phyloP scores from a whole-genome alignment of 345 rosid genomes.

The Lenwebbia sp. region DNA sequence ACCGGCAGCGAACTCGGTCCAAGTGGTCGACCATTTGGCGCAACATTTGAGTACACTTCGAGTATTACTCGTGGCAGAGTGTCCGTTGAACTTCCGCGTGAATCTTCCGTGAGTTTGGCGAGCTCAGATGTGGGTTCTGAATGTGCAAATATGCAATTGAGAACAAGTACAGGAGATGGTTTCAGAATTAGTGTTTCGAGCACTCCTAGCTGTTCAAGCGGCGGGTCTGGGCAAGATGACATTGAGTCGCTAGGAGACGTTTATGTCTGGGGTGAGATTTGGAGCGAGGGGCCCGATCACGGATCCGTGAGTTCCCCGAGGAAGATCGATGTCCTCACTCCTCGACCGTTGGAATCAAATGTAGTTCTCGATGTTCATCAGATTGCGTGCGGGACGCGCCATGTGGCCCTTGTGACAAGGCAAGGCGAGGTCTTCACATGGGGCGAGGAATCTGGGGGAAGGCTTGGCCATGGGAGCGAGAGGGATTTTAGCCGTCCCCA shows the following conservation, averaged over 20 bases:
- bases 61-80: slow-evolving; percentile 39
- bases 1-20: slow-evolving; percentile 34
- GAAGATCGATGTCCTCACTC: slow-evolving; percentile 53
- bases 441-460: slow-evolving; percentile 98
- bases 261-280: slow-evolving; percentile 92
- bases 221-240: slow-evolving; percentile 97
- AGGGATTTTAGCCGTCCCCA: slow-evolving; percentile 55
- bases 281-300: slow-evolving; percentile 55
- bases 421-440: slow-evolving; percentile 97
- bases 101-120: slow-evolving; percentile 22
- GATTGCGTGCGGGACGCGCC: slow-evolving; percentile 79
- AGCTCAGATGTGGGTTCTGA: slow-evolving; percentile 81
- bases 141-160: slow-evolving; percentile 78
- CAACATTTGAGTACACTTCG: slow-evolving; percentile 35
- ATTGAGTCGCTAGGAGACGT: slow-evolving; percentile 95
- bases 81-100: slow-evolving; percentile 49
- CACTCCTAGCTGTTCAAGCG: slow-evolving; percentile 89
- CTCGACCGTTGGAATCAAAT: slow-evolving; percentile 76
- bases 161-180: slow-evolving; percentile 81
- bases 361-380: slow-evolving; percentile 97
- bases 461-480: slow-evolving; percentile 87
- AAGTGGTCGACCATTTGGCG: slow-evolving; percentile 33
- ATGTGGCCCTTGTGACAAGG: slow-evolving; percentile 79
- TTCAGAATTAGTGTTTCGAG: slow-evolving; percentile 91
- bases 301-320: slow-evolving; percentile 29